Percentiles rank a stretch among this genome's conserved stretches.
Conservation (phyloP, 257 asterid species). For the Solanum stenotomum region DNA sequence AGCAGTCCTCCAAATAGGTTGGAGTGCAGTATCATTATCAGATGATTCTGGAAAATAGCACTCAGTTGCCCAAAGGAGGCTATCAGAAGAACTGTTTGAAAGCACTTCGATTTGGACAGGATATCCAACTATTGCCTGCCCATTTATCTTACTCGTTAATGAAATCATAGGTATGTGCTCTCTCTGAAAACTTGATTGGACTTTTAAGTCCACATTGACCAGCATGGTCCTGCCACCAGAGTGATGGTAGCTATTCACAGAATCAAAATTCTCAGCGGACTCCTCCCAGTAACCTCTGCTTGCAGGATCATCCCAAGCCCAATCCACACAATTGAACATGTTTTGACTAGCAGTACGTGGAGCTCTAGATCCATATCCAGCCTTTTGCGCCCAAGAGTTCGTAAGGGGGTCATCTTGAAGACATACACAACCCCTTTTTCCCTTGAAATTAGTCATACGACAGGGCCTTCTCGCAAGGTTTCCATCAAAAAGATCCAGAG, state of each 20-base stretch:
- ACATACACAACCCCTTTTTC: conserved; percentile 28
- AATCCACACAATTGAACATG: conserved; percentile 27
- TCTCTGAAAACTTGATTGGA: conserved; percentile 63
- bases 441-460: conserved; percentile 24
- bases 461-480: conserved; percentile 29
- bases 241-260: conserved; percentile 29
- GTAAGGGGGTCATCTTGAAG: conserved; percentile 22
- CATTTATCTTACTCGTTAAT: conserved; percentile 65
- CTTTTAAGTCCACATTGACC: conserved; percentile 74
- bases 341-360: conserved; percentile 18
- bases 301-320: conserved; percentile 36
- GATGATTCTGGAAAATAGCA: conserved; percentile 32
- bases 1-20: conserved; percentile 83
- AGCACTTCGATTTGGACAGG: conserved; percentile 70
- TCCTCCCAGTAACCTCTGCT: conserved; percentile 54
- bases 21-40: conserved; percentile 42
- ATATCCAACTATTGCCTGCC: conserved; percentile 86
- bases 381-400: conserved; percentile 18
- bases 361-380: conserved; percentile 40
- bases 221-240: conserved; percentile 42
- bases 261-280: conserved; percentile 31
- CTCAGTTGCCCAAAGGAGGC: conserved; percentile 30
- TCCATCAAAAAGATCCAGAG: conserved; percentile 36
- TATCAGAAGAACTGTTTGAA: conserved; percentile 48
- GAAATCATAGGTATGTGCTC: conserved; percentile 82